phyloP scores from a whole-genome alignment of 768 basidiomycete genomes.

The Nidularia pulvinata region DNA sequence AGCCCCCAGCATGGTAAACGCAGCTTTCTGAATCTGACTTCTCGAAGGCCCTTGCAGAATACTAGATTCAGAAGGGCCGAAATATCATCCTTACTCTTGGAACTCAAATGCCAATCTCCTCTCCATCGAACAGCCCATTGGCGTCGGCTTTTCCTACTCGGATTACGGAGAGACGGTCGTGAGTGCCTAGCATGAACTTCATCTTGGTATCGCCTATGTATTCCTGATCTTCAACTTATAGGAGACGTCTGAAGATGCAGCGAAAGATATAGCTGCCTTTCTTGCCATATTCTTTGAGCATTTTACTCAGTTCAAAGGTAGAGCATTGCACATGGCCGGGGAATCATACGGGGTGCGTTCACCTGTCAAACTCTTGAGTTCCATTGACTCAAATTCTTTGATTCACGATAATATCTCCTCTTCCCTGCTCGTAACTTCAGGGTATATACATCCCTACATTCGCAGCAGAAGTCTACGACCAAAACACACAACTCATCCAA shows the following conservation, averaged over 20 bases:
- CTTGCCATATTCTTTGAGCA: slow-evolving; percentile 74
- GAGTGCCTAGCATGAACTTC: slow-evolving; percentile 10
- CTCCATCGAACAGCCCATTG: slow-evolving; percentile 63
- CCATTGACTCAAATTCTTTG: background rate
- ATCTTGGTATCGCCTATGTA: background rate
- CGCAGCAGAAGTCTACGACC: slow-evolving; percentile 75
- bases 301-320: slow-evolving; percentile 69
- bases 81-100: slow-evolving; percentile 63
- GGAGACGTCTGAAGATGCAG: slow-evolving; percentile 67
- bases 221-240: slow-evolving; percentile 12
- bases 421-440: slow-evolving; percentile 23
- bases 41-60: slow-evolving; percentile 67
- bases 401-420: too few relatives aligned
- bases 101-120: slow-evolving; percentile 66
- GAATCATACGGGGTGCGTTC: slow-evolving; percentile 73
- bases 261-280: slow-evolving; percentile 71
- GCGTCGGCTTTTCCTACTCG: slow-evolving; percentile 64
- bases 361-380: background rate
- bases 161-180: slow-evolving; percentile 64
- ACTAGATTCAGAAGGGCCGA: slow-evolving; percentile 44
- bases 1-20: background rate
- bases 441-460: slow-evolving; percentile 75
- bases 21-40: background rate
- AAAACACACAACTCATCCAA: slow-evolving; percentile 54
- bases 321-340: slow-evolving; percentile 64